A percentile compares a stretch with the other conserved stretches of the same genome.
phyloP scores from a whole-genome alignment of 192 early-diverging fungal genomes.

The Rhizoclosmatium sp. region DNA sequence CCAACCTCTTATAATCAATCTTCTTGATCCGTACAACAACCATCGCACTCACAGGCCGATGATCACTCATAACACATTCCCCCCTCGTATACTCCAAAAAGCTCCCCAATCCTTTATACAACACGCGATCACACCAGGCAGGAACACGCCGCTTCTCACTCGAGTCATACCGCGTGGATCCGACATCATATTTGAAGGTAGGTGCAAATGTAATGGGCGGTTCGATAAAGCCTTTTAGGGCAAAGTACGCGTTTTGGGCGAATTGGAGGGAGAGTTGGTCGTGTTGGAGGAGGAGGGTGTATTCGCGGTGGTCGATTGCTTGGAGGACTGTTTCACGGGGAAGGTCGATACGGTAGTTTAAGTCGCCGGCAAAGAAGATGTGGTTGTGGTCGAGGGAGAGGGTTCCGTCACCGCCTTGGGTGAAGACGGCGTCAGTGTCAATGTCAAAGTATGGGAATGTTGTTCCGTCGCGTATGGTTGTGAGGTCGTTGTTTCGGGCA shows the following conservation, averaged over 20 bases:
- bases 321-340: constrained; percentile 71
- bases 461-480: constrained; percentile 72
- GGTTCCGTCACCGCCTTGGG: constrained; percentile 88
- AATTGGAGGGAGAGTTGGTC: constrained; percentile 60
- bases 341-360: constrained; percentile 92
- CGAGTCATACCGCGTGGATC: constrained; percentile 83
- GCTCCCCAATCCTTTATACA: not conserved
- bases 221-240: constrained; percentile 80
- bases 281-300: constrained; percentile 30
- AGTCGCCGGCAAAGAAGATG: constrained; percentile 65
- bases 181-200: constrained; percentile 94
- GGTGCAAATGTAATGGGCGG: constrained; percentile 83
- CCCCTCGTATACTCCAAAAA: not conserved
- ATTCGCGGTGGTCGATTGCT: constrained; percentile 12
- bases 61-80: constrained; percentile 30
- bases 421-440: constrained; percentile 53
- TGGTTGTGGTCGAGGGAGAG: constrained; percentile 58
- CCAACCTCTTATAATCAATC: not conserved
- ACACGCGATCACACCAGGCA: constrained; percentile 95
- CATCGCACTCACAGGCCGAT: constrained; percentile 13
- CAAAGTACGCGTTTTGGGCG: constrained; percentile 70
- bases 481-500: constrained; percentile 78
- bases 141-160: constrained; percentile 94
- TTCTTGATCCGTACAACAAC: constrained; percentile 27
- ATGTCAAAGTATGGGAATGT: constrained; percentile 46